phyloP scores from a whole-genome alignment of 2,329 filamentous ascomycete species.

The Penicillium brasilianum region DNA sequence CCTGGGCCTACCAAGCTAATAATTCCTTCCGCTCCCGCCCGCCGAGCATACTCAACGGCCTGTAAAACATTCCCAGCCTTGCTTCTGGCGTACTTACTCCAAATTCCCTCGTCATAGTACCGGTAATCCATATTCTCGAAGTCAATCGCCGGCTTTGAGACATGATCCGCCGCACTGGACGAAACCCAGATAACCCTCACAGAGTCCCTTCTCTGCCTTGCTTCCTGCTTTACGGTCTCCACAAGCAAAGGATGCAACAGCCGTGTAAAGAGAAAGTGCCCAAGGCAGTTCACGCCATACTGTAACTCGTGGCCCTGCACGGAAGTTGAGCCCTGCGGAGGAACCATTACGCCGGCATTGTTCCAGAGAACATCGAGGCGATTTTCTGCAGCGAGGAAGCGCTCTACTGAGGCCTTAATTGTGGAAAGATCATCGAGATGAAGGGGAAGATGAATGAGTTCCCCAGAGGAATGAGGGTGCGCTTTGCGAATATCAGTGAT shows the following conservation, averaged over 20 bases:
- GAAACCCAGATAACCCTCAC: background rate
- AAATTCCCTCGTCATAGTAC: background rate
- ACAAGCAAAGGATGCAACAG: background rate
- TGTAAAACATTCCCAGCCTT: background rate
- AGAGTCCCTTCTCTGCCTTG: background rate
- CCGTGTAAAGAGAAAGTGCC: background rate
- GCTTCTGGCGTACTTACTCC: background rate
- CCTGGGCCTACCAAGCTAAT: background rate
- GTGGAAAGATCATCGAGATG: background rate
- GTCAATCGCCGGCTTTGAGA: background rate
- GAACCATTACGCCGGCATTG: background rate
- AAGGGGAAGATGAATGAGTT: slow-evolving; percentile 15
- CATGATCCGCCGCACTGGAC: background rate
- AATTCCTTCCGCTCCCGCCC: background rate
- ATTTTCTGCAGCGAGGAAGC: background rate
- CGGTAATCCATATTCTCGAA: background rate
- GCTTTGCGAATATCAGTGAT: too few relatives aligned
- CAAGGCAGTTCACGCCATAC: background rate
- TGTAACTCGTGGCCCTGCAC: background rate
- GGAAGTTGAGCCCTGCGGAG: background rate
- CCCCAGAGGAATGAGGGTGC: background rate
- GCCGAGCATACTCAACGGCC: background rate
- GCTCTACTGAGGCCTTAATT: background rate
- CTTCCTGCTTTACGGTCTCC: too few relatives aligned
- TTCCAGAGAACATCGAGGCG: background rate